Evolutionary conservation across 2,329 filamentous ascomycete genomes (phyloP).

Genomic region (Chaetomiaceae sp.): DNA sequence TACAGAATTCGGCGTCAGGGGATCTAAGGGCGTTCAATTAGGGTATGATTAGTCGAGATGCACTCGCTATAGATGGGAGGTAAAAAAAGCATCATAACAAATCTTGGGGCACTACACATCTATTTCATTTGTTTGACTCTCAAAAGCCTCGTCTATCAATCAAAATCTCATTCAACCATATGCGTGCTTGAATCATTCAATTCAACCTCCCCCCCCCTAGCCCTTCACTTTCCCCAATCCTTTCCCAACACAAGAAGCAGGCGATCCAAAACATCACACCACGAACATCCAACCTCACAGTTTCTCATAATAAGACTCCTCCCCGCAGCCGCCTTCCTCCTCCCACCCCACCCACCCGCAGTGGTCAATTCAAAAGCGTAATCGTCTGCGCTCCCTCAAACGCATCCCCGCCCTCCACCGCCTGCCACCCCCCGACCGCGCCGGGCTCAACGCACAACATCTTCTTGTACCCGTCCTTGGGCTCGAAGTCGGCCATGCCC

Average conservation of each 20-base stretch:
- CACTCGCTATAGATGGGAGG: neutral
- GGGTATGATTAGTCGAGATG: neutral
- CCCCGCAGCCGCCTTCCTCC: neutral
- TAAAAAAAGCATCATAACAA: neutral
- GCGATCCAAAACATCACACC: neutral
- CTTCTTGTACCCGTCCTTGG: constrained; percentile 83
- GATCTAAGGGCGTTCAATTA: too few relatives aligned
- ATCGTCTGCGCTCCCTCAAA: constrained; percentile 61
- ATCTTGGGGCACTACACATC: too few relatives aligned
- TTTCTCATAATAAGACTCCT: neutral
- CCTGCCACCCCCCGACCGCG: constrained; percentile 74
- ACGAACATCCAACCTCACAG: too few relatives aligned
- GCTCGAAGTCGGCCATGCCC: constrained; percentile 79
- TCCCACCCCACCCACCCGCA: neutral
- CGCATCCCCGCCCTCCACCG: constrained; percentile 71
- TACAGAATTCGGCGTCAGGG: too few relatives aligned
- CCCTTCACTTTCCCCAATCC: neutral
- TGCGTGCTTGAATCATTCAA: too few relatives aligned
- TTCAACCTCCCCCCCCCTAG: neutral
- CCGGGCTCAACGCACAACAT: constrained; percentile 96
- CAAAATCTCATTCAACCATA: neutral
- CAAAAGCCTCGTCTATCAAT: neutral
- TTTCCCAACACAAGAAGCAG: neutral
- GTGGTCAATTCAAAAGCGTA: constrained; percentile 25
- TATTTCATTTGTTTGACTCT: neutral